Conservation (phyloP, 139 green algal species). For the Coelastrella sp. region DNA sequence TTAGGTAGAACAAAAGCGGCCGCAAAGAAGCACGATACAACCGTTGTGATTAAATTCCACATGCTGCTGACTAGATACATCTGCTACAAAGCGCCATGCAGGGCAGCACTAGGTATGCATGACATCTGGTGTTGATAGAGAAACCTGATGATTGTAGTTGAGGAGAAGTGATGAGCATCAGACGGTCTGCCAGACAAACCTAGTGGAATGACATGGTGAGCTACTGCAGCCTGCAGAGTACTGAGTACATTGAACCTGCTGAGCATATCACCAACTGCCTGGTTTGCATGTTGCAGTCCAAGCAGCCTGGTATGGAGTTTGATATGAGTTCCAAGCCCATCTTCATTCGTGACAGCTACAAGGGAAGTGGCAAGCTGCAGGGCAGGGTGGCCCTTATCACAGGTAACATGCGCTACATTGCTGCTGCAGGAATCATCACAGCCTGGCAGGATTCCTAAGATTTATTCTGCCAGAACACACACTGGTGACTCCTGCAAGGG, state of each 20-base stretch:
- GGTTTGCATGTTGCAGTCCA: slow-evolving; percentile 24
- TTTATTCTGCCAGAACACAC: no score
- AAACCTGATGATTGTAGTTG: not conserved
- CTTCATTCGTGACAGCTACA: slow-evolving; percentile 59
- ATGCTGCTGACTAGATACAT: not conserved
- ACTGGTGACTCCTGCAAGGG: no score
- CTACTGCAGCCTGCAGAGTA: not conserved
- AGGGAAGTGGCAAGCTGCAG: slow-evolving; percentile 56
- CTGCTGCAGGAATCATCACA: not conserved
- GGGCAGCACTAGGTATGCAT: not conserved
- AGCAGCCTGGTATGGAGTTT: slow-evolving; percentile 53
- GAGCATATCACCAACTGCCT: not conserved
- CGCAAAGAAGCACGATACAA: not conserved
- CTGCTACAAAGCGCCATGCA: not conserved
- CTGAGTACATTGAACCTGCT: not conserved
- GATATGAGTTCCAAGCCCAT: slow-evolving; percentile 51
- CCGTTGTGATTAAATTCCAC: not conserved
- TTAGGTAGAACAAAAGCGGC: not conserved
- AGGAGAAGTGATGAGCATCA: no score
- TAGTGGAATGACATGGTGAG: not conserved
- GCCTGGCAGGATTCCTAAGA: no score
- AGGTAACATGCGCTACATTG: not conserved
- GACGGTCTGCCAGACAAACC: not conserved
- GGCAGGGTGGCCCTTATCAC: slow-evolving; percentile 62
- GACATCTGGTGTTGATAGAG: not conserved